A percentile compares a stretch with the other conserved stretches of the same genome.
phyloP scores from a whole-genome alignment of 768 basidiomycete species.

The Mycena alexandri region DNA sequence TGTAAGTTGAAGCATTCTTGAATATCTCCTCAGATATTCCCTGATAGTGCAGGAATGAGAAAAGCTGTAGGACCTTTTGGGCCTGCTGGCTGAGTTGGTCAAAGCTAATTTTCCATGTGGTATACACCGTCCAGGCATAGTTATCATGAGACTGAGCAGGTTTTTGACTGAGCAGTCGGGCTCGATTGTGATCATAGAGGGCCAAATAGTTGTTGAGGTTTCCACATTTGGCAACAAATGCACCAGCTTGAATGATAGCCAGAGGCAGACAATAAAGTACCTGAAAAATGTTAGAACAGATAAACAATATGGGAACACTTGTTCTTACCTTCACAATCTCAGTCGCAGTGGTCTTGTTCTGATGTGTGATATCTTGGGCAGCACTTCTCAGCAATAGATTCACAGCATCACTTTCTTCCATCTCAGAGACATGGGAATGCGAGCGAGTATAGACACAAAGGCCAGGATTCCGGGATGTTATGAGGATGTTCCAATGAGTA shows the following conservation, averaged over 20 bases:
- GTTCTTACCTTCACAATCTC: conserved; percentile 2
- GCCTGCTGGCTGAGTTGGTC: too few relatives aligned
- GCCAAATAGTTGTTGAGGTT: not conserved
- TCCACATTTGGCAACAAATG: not conserved
- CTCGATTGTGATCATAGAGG: not conserved
- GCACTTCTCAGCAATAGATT: not conserved
- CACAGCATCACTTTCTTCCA: not conserved
- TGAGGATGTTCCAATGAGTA: not conserved
- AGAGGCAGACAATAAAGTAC: not conserved
- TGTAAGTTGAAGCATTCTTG: too few relatives aligned
- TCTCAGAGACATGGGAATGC: not conserved
- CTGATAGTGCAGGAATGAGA: too few relatives aligned
- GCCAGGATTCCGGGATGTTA: not conserved
- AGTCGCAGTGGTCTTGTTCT: not conserved
- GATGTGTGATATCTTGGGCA: not conserved
- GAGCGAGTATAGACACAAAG: not conserved
- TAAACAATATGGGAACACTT: too few relatives aligned
- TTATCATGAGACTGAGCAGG: conserved; percentile 3
- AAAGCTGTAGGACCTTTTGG: too few relatives aligned
- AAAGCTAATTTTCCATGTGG: not conserved
- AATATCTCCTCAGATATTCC: too few relatives aligned
- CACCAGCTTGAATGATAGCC: conserved; percentile 3
- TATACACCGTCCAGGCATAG: not conserved
- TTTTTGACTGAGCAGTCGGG: not conserved
- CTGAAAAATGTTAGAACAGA: not conserved